phyloP scores from a whole-genome alignment of 257 asterid genomes.

The Petunia axillaris region DNA sequence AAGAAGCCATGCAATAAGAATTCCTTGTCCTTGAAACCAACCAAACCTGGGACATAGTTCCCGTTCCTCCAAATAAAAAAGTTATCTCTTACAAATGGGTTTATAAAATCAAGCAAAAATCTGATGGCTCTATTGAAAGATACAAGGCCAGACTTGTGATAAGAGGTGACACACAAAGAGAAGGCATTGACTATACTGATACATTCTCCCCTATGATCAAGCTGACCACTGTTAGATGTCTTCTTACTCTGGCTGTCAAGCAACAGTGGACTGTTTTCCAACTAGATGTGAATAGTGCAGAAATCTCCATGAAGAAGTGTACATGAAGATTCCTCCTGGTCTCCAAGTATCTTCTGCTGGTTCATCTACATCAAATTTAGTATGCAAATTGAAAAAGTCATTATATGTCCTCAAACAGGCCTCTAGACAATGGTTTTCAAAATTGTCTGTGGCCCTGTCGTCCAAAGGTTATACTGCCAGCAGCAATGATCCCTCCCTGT shows the following conservation, averaged over 20 bases:
- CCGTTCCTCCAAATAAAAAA: not conserved
- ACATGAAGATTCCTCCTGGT: not conserved
- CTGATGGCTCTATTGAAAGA: not conserved
- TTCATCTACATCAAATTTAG: too few species aligned
- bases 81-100: not conserved
- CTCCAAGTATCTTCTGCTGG: too few species aligned
- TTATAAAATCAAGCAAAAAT: too few species aligned
- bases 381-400: not conserved
- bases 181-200: not conserved
- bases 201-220: not conserved
- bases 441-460: too few species aligned
- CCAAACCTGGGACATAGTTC: not conserved
- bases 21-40: not conserved
- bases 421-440: not conserved
- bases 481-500: too few species aligned
- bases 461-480: too few species aligned
- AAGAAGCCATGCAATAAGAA: not conserved
- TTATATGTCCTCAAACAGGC: too few species aligned
- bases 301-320: too few species aligned
- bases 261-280: too few species aligned
- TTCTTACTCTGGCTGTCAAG: too few species aligned
- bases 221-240: not conserved
- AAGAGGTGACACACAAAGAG: too few species aligned
- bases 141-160: not conserved
- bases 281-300: too few species aligned